Conservation (phyloP, 352 stramenopile species). For the Pythium vanterpoolii region DNA sequence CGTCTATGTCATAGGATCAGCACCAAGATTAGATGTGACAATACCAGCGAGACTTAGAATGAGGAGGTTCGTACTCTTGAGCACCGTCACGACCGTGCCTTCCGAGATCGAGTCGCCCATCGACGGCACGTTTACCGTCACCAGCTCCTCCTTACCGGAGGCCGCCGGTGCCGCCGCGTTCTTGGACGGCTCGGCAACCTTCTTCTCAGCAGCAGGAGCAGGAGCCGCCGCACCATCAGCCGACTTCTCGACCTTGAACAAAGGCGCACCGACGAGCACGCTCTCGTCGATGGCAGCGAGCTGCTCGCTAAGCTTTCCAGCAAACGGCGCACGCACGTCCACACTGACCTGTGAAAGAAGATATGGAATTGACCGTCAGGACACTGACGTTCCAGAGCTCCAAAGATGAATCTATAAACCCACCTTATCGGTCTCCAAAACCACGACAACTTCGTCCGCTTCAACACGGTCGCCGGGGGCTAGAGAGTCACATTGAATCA, state of each 20-base stretch:
- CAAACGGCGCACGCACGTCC: slow-evolving; percentile 89
- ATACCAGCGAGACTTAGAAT: neutral
- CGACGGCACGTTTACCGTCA: slow-evolving; percentile 84
- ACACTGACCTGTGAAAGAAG: slow-evolving; percentile 30
- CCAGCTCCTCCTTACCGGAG: slow-evolving; percentile 35
- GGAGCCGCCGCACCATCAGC: slow-evolving; percentile 23
- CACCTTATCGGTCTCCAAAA: slow-evolving; percentile 99
- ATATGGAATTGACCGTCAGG: neutral
- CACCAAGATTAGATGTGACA: neutral
- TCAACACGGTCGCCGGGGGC: slow-evolving; percentile 92
- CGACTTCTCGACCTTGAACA: slow-evolving; percentile 83
- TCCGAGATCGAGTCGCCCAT: slow-evolving; percentile 98
- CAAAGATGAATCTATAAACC: slow-evolving; percentile 22
- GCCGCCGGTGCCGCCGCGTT: slow-evolving; percentile 11
- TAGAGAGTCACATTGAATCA: slow-evolving; percentile 12
- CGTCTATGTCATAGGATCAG: slow-evolving; percentile 31
- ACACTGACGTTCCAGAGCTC: neutral
- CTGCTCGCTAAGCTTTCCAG: slow-evolving; percentile 91
- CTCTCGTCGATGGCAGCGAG: slow-evolving; percentile 92
- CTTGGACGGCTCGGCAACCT: slow-evolving; percentile 9
- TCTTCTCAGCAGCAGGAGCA: slow-evolving; percentile 7
- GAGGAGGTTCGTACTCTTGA: slow-evolving; percentile 55
- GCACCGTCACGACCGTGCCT: slow-evolving; percentile 93
- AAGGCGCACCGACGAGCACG: slow-evolving; percentile 92
- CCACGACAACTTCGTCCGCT: slow-evolving; percentile 95